phyloP scores from a whole-genome alignment of 805 yeast genomes.

The Candida odintsovae region DNA sequence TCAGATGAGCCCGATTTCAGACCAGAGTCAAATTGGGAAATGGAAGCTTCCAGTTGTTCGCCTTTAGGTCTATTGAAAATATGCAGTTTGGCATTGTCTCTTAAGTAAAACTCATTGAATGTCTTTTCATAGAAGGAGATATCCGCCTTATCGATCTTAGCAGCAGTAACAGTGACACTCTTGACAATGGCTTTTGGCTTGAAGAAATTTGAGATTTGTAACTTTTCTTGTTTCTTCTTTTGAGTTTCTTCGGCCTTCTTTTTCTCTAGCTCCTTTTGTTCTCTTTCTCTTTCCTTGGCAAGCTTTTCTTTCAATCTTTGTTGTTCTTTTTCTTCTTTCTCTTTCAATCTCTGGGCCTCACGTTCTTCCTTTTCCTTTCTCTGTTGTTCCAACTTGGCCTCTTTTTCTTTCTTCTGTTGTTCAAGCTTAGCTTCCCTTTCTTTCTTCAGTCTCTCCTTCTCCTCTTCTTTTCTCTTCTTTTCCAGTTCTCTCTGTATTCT shows the following conservation, averaged over 20 bases:
- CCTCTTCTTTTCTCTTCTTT: constrained; percentile 19
- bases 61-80: constrained; percentile 3
- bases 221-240: constrained; percentile 25
- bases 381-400: constrained; percentile 20
- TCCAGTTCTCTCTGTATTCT: constrained; percentile 18
- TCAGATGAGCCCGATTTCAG: constrained; percentile 2
- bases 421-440: constrained; percentile 25
- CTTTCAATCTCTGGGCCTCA: constrained; percentile 6
- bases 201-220: constrained; percentile 27
- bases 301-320: constrained; percentile 18
- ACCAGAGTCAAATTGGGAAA: constrained; percentile 7
- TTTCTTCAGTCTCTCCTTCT: constrained; percentile 30
- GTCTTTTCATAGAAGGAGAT: constrained; percentile 27
- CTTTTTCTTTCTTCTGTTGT: constrained; percentile 20
- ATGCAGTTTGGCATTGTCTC: constrained; percentile 27
- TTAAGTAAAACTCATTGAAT: constrained; percentile 33
- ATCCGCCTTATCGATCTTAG: not conserved
- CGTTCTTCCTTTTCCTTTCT: constrained; percentile 18
- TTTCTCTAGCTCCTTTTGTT: constrained; percentile 31
- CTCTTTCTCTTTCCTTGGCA: constrained; percentile 25
- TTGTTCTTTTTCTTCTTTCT: constrained; percentile 20
- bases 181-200: constrained; percentile 21
- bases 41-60: constrained; percentile 1
- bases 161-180: constrained; percentile 6
- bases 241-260: constrained; percentile 32